Percentiles rank a stretch among this genome's conserved stretches.
These are phyloP conservation scores for Fagopyrum homotropicum DNA, from an alignment of 148 eudicot genomes.

Conservation along the genomic window DNA sequence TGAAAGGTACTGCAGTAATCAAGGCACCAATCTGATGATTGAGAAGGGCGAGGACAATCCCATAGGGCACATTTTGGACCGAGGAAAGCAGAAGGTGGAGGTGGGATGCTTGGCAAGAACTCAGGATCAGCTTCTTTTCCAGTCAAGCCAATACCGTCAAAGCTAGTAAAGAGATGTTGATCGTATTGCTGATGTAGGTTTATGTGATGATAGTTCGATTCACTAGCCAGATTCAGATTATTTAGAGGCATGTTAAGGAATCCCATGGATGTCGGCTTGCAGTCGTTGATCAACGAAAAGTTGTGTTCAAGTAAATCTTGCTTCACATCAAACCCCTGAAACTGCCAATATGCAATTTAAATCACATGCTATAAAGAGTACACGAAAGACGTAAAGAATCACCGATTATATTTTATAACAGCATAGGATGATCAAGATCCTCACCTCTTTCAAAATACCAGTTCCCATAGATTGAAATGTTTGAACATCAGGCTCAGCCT, in stretches of 20 bases:
- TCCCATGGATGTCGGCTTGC: slow-evolving; percentile 43
- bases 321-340: slow-evolving; percentile 47
- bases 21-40: slow-evolving; percentile 64
- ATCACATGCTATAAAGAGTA: not conserved
- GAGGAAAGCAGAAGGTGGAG: slow-evolving; percentile 88
- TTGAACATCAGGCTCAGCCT: slow-evolving; percentile 75
- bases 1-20: slow-evolving; percentile 86
- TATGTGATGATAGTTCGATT: slow-evolving; percentile 49
- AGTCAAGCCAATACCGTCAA: slow-evolving; percentile 35
- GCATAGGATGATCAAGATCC: not conserved
- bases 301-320: slow-evolving; percentile 45
- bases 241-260: slow-evolving; percentile 35
- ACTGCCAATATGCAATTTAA: slow-evolving; percentile 6
- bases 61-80: slow-evolving; percentile 97
- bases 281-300: slow-evolving; percentile 39
- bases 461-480: slow-evolving; percentile 28
- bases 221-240: slow-evolving; percentile 41
- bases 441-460: slow-evolving; percentile 53
- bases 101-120: slow-evolving; percentile 48
- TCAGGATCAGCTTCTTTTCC: slow-evolving; percentile 42
- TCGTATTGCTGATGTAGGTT: slow-evolving; percentile 52
- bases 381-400: not conserved
- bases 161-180: slow-evolving; percentile 41
- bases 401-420: not conserved
- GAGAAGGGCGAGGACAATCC: slow-evolving; percentile 97